These are phyloP conservation scores for Claviceps pusilla DNA, from an alignment of 2,329 filamentous ascomycete species.

Conservation along the genomic window DNA sequence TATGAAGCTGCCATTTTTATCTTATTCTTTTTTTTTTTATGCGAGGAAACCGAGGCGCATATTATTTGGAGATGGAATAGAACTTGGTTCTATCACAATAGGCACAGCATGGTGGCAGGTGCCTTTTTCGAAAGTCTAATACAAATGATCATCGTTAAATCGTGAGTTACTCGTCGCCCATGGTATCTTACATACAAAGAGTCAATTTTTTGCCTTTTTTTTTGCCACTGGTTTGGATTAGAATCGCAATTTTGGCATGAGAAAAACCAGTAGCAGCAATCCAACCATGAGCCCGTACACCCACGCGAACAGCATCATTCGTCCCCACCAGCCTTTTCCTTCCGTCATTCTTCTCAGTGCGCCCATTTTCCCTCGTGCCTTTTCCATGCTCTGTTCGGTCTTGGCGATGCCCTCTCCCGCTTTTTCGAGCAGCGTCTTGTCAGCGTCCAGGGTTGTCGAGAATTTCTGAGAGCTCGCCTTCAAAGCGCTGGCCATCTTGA, in stretches of 20 bases:
- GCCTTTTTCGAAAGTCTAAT: not conserved
- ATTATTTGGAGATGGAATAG: not conserved
- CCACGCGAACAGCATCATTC: constrained; percentile 70
- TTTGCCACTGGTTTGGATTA: not conserved
- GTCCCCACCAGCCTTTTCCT: constrained; percentile 73
- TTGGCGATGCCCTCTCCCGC: constrained; percentile 64
- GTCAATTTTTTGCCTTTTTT: not conserved
- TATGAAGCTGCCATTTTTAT: not conserved
- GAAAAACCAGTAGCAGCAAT: constrained; percentile 66
- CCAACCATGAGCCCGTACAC: constrained; percentile 71
- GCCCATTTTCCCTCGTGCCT: constrained; percentile 63
- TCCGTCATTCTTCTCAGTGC: constrained; percentile 66
- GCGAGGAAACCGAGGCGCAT: not conserved
- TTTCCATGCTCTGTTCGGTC: constrained; percentile 61
- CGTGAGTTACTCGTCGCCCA: not conserved
- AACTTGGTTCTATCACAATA: not conserved
- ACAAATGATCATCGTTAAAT: not conserved
- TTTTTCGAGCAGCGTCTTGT: constrained; percentile 55
- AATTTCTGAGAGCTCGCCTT: constrained; percentile 64
- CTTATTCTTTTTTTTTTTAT: too few species aligned
- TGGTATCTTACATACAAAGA: not conserved
- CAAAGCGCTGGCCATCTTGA: constrained; percentile 62
- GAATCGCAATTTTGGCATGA: constrained; percentile 77
- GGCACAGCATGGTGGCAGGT: too few species aligned
- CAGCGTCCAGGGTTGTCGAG: constrained; percentile 51